Base-by-base conservation (phyloP, 495 filamentous ascomycete genomes). In the Aspergillus indologenus region DNA sequence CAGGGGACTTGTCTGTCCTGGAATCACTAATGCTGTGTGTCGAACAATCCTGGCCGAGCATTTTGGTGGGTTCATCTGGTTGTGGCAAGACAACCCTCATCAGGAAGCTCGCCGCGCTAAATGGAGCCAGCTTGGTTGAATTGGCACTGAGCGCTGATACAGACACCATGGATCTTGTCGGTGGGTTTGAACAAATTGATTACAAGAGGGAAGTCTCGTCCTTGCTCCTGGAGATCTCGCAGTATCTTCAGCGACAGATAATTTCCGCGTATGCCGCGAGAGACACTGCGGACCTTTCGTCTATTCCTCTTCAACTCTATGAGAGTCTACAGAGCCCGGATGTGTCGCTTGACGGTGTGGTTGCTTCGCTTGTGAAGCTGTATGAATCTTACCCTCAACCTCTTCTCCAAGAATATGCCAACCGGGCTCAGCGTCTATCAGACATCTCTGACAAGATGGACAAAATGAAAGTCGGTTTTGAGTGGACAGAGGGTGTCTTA, bases 141-240 rank as follows among this genome's bases (percentile, higher is more conserved):
- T 86, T 97, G 54, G 83, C 92, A 12, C 78, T 98, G 64, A 97
- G 95, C 70, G 84, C 90, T 4, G 95, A 98, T 61, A 90, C 93
- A 50, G 95, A 99, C 71, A 90, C 93, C 17, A 96, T 93, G 85
- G 95, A 99, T 67, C 81, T 99, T 21, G 88, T 99, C 53, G 95
- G 95, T 62, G 92, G 94, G 0, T 99, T 95, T 67, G 95, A 98
- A 66, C 95, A 99, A 72, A 86, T 90, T 34, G 92, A 98, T 69
- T 81, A 90, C 51, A 75, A 85, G 29, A 82, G 93, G 48, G 83
- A 86, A 48, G 70, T 85, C 18, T 84, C 83, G 6, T 66, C 74
- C 62, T 54, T 83, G 79, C 59, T 75, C 81, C 58, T 69, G 29
- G 79, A 84, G 55, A 67, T 96, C 5, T 71, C 77, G 18, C 64